Evolutionary conservation across 106 monocot species (phyloP).

Genomic region (Platanthera guangdongensis): DNA sequence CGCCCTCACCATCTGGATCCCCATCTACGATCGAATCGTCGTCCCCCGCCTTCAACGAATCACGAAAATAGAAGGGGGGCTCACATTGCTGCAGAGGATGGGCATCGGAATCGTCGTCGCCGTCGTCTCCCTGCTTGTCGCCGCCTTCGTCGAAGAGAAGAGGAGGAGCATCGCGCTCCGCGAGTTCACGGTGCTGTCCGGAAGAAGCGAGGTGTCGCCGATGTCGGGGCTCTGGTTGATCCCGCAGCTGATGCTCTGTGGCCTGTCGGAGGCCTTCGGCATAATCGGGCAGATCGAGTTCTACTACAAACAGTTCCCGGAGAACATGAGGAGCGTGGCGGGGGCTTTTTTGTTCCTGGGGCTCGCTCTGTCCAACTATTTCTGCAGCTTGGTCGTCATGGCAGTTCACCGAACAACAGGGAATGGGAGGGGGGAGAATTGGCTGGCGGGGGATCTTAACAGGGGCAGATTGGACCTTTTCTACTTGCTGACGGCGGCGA

Average conservation of each 20-base stretch:
- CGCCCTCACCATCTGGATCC: constrained; percentile 52
- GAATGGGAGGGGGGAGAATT: constrained; percentile 14
- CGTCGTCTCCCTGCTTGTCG: constrained; percentile 15
- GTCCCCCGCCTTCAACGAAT: constrained; percentile 27
- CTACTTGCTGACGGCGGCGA: constrained; percentile 29
- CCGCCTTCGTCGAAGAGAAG: constrained; percentile 19
- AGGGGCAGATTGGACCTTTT: constrained; percentile 40
- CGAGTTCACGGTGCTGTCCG: not conserved
- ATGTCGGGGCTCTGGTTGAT: constrained; percentile 47
- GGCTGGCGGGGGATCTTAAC: constrained; percentile 47
- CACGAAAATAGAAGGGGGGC: constrained; percentile 27
- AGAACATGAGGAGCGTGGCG: constrained; percentile 65
- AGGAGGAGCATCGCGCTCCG: constrained; percentile 19
- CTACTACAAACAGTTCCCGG: constrained; percentile 68
- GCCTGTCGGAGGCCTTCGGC: constrained; percentile 47
- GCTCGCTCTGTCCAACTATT: constrained; percentile 21
- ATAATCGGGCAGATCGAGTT: constrained; percentile 43
- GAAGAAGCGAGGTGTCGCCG: constrained; percentile 12
- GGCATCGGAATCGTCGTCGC: constrained; percentile 43
- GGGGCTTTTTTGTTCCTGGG: constrained; percentile 24
- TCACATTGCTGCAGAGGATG: constrained; percentile 55
- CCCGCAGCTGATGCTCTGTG: constrained; percentile 30
- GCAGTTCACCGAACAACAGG: constrained; percentile 23
- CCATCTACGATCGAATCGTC: constrained; percentile 45
- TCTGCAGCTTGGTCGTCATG: constrained; percentile 34